Base-by-base conservation (phyloP, 1,284 basidiomycete genomes). In the Sparassis latifolia region DNA sequence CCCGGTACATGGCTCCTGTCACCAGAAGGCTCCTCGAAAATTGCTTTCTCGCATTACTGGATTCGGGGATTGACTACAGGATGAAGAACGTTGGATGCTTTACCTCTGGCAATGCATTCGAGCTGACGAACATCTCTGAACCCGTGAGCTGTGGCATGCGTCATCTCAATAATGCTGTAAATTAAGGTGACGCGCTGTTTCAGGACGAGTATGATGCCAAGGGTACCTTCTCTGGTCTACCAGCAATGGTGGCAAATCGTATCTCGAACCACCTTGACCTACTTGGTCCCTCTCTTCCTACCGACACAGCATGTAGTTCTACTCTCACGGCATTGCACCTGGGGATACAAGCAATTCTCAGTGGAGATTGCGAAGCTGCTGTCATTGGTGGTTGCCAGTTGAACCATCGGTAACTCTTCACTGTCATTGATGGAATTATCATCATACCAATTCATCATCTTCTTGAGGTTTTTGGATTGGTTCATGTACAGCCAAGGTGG, bases 261-360 rank as follows among this genome's bases (percentile, higher is more conserved):
- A 65, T 79, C n/a, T 76, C 77, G 9, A 75, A 76, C 51, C 69
- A 73, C 37, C 66, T 79, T 35, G 75, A 79, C 56, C 60, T 79
- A 27, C 62, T 59, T 1, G 71, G 71, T 4, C 78, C 76, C n/a
- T 77, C 76, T 2, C 53, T 78, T 30, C 71, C 73, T 7, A 55
- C 72, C 0, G 77, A 79, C 53, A 77, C 77, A 0, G 76, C 74
- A 3, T 79, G 78, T 54, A 76, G 71, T 45, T 77, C 74, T 31
- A 71, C 66, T 40, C 59, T 75, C 7, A 71, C 67, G 3, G 74
- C 72, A 4, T 64, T 72, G 39, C 75, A 79, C 55, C 65, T 78
- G 20, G 76, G 75, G 1, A 65, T 75, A 3, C 69, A 70, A 37
- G 70, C 73, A 0, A 59, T 78, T 2, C 62, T 60, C 31, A 60